Evolutionary conservation across 495 filamentous ascomycete species (phyloP).

Genomic region (Neurospora cerealis): DNA sequence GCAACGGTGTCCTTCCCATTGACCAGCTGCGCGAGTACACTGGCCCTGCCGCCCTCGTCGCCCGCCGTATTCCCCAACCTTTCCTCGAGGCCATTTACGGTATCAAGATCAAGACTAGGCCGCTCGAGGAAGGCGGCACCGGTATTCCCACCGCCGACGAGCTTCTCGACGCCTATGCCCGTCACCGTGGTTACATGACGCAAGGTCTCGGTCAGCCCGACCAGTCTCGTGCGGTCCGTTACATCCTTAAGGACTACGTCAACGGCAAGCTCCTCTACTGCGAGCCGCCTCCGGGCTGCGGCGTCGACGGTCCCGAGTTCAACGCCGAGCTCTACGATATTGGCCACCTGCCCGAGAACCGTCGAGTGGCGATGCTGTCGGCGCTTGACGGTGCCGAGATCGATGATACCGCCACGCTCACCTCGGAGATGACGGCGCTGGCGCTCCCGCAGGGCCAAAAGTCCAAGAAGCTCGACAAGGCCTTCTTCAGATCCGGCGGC

Average conservation of each 20-base stretch:
- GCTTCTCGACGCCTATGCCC: conserved; percentile 75
- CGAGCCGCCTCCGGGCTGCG: conserved; percentile 65
- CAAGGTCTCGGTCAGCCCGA: conserved; percentile 84
- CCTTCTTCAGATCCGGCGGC: conserved; percentile 67
- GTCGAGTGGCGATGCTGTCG: conserved; percentile 49
- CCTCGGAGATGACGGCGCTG: conserved; percentile 29
- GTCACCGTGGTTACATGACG: conserved; percentile 80
- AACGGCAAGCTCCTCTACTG: conserved; percentile 90
- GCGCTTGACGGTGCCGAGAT: conserved; percentile 32
- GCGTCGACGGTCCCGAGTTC: conserved; percentile 64
- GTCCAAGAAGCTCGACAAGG: conserved; percentile 66
- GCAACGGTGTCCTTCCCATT: conserved; percentile 91
- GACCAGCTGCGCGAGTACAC: conserved; percentile 94
- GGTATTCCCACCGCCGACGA: conserved; percentile 84
- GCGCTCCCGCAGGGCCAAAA: conserved; percentile 49
- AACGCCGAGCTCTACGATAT: conserved; percentile 82
- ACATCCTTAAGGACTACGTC: conserved; percentile 94
- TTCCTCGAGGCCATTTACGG: conserved; percentile 92
- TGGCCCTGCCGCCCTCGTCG: conserved; percentile 78
- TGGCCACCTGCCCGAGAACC: conserved; percentile 63
- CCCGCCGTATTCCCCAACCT: conserved; percentile 76
- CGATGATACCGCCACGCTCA: not conserved
- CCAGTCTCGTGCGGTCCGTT: conserved; percentile 82
- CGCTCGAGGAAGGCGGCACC: conserved; percentile 86
- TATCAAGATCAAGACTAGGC: conserved; percentile 72